Conservation (phyloP, 768 basidiomycete species). For the Infundibulicybe gibba region DNA sequence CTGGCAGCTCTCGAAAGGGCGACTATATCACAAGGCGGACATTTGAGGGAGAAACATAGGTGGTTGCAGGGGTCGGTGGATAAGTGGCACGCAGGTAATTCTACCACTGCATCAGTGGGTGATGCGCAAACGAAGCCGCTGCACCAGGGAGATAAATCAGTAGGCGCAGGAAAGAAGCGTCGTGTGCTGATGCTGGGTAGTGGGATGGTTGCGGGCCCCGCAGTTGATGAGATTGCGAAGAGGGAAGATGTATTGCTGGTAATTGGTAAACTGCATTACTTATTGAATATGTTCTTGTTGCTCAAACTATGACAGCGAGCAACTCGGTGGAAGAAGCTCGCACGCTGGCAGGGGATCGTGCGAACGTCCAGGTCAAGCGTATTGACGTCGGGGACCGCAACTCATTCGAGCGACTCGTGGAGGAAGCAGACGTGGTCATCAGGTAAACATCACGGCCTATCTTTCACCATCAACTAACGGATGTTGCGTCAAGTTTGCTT, state of each 20-base stretch:
- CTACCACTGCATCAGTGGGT: neutral
- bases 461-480: neutral
- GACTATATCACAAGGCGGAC: constrained; percentile 63
- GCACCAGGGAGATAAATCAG: constrained; percentile 1
- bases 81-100: constrained; percentile 27
- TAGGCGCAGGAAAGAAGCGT: constrained; percentile 38
- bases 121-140: neutral
- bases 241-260: constrained; percentile 63
- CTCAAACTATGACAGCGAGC: constrained; percentile 48
- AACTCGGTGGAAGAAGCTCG: constrained; percentile 63
- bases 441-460: constrained; percentile 47
- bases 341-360: constrained; percentile 36
- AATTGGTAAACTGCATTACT: constrained; percentile 57
- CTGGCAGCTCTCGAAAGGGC: constrained; percentile 58
- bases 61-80: constrained; percentile 58
- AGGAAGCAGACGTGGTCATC: constrained; percentile 73
- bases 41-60: constrained; percentile 44
- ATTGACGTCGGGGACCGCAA: constrained; percentile 55
- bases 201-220: constrained; percentile 94
- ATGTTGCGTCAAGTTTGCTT: constrained; percentile 53
- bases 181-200: constrained; percentile 82
- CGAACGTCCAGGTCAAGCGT: constrained; percentile 50
- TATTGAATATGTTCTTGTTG: constrained; percentile 5
- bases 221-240: constrained; percentile 68
- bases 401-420: constrained; percentile 49